Conservation (phyloP, 768 basidiomycete genomes). For the Kwoniella bestiolae region DNA sequence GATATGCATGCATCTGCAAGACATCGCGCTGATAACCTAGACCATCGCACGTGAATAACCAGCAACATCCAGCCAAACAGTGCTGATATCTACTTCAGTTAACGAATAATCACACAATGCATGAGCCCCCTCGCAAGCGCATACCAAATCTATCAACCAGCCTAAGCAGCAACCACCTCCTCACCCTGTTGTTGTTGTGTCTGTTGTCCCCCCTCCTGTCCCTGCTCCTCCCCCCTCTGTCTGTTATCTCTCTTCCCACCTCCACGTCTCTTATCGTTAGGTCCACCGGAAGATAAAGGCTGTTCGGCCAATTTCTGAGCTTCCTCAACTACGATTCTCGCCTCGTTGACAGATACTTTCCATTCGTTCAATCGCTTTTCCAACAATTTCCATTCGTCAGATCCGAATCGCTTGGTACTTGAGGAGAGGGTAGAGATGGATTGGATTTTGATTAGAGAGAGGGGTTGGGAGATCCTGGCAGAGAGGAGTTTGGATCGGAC, state of each 20-base stretch:
- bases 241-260: background rate
- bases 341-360: constrained; percentile 51
- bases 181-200: constrained; percentile 1
- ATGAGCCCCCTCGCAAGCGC: no score
- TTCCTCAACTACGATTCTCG: constrained; percentile 46
- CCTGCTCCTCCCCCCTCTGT: background rate
- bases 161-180: constrained; percentile 21
- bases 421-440: constrained; percentile 40
- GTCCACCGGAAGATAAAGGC: constrained; percentile 17
- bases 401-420: constrained; percentile 39
- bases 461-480: constrained; percentile 54
- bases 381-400: constrained; percentile 50
- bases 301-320: constrained; percentile 44
- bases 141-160: background rate
- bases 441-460: constrained; percentile 46
- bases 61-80: no score
- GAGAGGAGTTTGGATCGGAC: constrained; percentile 50
- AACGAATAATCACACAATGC: background rate
- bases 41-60: no score
- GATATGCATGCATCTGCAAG: no score
- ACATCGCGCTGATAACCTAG: no score
- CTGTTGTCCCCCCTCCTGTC: constrained; percentile 4
- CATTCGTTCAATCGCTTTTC: constrained; percentile 52
- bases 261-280: constrained; percentile 5
- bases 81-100: no score